These are phyloP conservation scores for Cutaneotrichosporon cavernicola DNA, from an alignment of 1,284 basidiomycete species.

Conservation along the genomic window DNA sequence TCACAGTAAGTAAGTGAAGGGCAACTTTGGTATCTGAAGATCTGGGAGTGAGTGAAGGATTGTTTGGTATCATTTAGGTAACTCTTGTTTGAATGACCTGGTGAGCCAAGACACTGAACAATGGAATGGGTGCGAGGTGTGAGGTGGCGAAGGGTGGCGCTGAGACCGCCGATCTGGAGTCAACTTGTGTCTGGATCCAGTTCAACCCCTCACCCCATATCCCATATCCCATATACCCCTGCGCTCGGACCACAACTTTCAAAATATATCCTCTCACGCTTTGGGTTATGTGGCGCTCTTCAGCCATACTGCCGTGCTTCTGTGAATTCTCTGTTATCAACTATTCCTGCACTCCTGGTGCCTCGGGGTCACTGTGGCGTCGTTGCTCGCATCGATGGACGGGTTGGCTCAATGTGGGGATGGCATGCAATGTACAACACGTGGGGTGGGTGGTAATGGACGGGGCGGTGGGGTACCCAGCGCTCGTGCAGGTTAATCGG, in stretches of 20 bases:
- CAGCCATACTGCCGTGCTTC: neutral
- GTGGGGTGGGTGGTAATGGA: neutral
- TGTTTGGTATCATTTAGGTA: neutral
- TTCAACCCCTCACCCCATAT: too few species aligned
- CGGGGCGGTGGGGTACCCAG: neutral
- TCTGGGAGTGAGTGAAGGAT: neutral
- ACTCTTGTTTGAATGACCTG: too few species aligned
- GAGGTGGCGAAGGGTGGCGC: neutral
- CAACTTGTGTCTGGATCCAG: neutral
- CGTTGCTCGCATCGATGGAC: conserved; percentile 7
- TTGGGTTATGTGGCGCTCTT: conserved; percentile 1
- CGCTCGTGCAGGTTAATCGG: neutral
- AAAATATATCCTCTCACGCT: too few species aligned
- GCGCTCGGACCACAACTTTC: neutral
- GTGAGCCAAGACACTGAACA: too few species aligned
- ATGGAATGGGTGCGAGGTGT: too few species aligned
- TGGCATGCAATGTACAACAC: conserved; percentile 31
- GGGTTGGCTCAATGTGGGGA: neutral
- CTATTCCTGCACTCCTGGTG: neutral
- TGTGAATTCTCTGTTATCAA: neutral
- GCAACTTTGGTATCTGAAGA: too few species aligned
- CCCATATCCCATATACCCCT: neutral
- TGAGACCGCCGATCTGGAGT: neutral
- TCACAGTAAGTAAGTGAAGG: too few species aligned
- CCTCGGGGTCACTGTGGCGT: neutral